Conservation (phyloP, 768 basidiomycete species). For the Dacryopinax spathularia region DNA sequence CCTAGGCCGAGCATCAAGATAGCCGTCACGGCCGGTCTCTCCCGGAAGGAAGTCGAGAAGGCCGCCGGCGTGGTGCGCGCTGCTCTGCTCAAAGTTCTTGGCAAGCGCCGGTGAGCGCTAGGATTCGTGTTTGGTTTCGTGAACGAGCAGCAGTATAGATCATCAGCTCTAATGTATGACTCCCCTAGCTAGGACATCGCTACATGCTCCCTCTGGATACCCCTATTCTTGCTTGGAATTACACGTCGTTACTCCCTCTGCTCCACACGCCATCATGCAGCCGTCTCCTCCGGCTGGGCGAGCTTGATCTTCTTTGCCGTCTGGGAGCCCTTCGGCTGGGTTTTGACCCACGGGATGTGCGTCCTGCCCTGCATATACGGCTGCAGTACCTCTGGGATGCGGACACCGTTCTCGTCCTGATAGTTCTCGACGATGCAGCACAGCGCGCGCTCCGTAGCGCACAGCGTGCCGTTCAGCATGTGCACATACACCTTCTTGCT, state of each 20-base stretch:
- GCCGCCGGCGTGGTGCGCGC: constrained; percentile 59
- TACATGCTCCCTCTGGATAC: background rate
- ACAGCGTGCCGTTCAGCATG: constrained; percentile 97
- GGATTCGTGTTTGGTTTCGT: background rate
- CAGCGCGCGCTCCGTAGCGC: constrained; percentile 89
- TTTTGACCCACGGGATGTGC: constrained; percentile 31
- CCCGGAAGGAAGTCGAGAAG: constrained; percentile 86
- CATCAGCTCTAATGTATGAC: background rate
- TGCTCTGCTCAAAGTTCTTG: constrained; percentile 58
- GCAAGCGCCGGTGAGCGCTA: constrained; percentile 17
- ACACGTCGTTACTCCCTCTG: too few species aligned
- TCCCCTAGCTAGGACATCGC: background rate
- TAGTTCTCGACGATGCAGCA: constrained; percentile 99
- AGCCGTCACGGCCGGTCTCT: constrained; percentile 62
- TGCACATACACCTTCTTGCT: constrained; percentile 88
- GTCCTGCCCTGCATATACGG: constrained; percentile 91
- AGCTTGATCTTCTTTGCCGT: constrained; percentile 18
- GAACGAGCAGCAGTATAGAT: background rate
- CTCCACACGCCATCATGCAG: background rate
- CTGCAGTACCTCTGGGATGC: constrained; percentile 75
- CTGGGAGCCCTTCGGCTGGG: constrained; percentile 23
- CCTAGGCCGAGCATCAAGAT: constrained; percentile 72
- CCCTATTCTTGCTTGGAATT: background rate
- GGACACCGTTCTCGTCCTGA: constrained; percentile 83
- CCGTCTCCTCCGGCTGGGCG: background rate